Evolutionary conservation across 2,329 filamentous ascomycete genomes (phyloP).

Genomic region (Aspergillus quadrilineatus): DNA sequence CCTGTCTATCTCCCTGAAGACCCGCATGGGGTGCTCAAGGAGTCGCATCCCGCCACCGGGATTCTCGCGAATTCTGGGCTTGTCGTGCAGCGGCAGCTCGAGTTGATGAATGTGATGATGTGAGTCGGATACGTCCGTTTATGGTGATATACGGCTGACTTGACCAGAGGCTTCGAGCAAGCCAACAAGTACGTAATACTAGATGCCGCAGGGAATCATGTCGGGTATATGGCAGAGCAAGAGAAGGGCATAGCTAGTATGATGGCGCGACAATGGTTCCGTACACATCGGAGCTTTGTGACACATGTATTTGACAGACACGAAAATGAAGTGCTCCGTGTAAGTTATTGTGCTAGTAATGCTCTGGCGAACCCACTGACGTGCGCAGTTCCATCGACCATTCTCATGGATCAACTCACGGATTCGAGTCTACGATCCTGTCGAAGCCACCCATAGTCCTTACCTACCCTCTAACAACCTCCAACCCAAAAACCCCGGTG

Average conservation of each 20-base stretch:
- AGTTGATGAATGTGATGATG: constrained; percentile 65
- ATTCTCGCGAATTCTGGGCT: constrained; percentile 62
- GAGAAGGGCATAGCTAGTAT: constrained; percentile 59
- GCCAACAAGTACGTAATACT: constrained; percentile 66
- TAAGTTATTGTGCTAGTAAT: constrained; percentile 24
- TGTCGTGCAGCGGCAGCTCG: constrained; percentile 62
- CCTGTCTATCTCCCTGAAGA: constrained; percentile 64
- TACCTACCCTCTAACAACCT: constrained; percentile 44
- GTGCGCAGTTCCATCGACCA: constrained; percentile 59
- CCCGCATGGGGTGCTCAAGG: constrained; percentile 58
- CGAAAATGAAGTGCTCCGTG: constrained; percentile 59
- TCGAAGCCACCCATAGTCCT: constrained; percentile 35
- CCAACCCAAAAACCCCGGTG: constrained; percentile 45
- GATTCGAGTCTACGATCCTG: constrained; percentile 57
- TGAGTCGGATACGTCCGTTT: constrained; percentile 24
- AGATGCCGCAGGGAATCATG: constrained; percentile 62
- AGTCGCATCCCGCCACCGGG: constrained; percentile 57
- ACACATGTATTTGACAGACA: constrained; percentile 64
- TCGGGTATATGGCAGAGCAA: constrained; percentile 64
- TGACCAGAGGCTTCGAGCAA: constrained; percentile 59
- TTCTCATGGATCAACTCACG: constrained; percentile 64
- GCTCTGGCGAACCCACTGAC: neutral
- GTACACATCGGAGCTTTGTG: constrained; percentile 63
- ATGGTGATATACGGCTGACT: constrained; percentile 1
- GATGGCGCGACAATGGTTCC: constrained; percentile 60